A percentile compares a stretch with the other conserved stretches of the same genome.
These are phyloP conservation scores for Lentinula sp. DNA, from an alignment of 768 basidiomycete species.

Conservation along the genomic window DNA sequence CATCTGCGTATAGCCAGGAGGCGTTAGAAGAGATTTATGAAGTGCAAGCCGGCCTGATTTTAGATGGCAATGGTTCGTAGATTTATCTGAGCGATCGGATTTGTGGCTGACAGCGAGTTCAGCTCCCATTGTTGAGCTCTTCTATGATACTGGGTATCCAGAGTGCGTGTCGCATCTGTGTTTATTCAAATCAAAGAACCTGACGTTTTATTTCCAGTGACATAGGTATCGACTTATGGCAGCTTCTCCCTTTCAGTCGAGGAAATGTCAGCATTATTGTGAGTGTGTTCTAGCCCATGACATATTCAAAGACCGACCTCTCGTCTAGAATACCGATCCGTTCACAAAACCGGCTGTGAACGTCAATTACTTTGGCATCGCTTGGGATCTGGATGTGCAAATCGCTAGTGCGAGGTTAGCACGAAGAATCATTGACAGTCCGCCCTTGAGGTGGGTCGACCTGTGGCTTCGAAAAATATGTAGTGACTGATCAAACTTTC, in stretches of 20 bases:
- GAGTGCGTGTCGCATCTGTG: constrained; percentile 23
- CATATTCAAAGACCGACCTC: neutral
- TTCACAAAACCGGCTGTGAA: constrained; percentile 40
- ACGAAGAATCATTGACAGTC: constrained; percentile 31
- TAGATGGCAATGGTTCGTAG: constrained; percentile 35
- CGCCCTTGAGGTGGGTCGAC: constrained; percentile 33
- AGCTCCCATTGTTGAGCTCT: constrained; percentile 44
- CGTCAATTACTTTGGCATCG: constrained; percentile 45
- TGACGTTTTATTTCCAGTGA: constrained; percentile 18
- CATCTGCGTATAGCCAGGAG: constrained; percentile 28
- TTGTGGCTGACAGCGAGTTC: neutral
- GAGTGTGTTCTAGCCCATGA: neutral
- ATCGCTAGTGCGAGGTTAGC: constrained; percentile 40
- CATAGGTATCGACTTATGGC: constrained; percentile 47
- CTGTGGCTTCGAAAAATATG: neutral
- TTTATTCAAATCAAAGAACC: neutral
- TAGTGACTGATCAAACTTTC: neutral
- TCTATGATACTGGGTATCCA: constrained; percentile 40
- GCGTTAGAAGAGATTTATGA: constrained; percentile 37
- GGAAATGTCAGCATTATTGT: constrained; percentile 45
- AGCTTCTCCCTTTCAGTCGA: constrained; percentile 48
- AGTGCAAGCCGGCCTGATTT: constrained; percentile 42
- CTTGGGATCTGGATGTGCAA: constrained; percentile 44
- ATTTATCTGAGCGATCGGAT: neutral
- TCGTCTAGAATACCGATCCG: constrained; percentile 34